Conservation (phyloP, 441 rosid genomes). For the Pelargonium australe region DNA sequence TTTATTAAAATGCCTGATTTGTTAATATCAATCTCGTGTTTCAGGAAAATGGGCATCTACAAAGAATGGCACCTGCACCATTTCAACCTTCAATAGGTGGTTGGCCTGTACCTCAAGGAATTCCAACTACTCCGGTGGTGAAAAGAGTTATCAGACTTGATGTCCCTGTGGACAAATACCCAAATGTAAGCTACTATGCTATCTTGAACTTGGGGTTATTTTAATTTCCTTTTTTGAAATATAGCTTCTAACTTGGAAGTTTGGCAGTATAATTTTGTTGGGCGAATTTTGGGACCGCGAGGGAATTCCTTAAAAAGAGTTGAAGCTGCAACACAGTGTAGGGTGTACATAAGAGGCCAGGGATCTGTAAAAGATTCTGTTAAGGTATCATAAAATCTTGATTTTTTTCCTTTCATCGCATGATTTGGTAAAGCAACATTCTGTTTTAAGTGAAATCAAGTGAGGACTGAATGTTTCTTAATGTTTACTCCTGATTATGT, state of each 20-base stretch:
- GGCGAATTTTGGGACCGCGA: constrained; percentile 89
- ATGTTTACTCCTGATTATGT: no score
- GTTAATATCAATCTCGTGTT: constrained; percentile 21
- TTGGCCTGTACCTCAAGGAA: constrained; percentile 70
- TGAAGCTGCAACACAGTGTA: constrained; percentile 71
- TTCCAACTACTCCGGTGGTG: constrained; percentile 52
- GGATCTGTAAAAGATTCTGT: constrained; percentile 85
- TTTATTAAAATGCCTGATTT: neutral
- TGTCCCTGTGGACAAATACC: constrained; percentile 86
- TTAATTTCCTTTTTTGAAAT: constrained; percentile 3
- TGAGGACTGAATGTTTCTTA: neutral
- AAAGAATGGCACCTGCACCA: constrained; percentile 43
- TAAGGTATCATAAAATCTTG: constrained; percentile 44
- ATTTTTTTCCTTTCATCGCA: neutral
- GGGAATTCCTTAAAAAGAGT: constrained; percentile 96
- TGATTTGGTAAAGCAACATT: neutral
- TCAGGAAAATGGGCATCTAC: constrained; percentile 74
- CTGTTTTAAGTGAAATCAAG: neutral
- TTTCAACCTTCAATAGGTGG: constrained; percentile 57
- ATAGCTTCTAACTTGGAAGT: constrained; percentile 25
- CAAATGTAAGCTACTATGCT: constrained; percentile 52
- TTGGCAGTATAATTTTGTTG: constrained; percentile 86
- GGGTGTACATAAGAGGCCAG: constrained; percentile 87
- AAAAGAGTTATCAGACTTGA: constrained; percentile 78
- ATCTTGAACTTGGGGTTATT: neutral